Base-by-base conservation (phyloP, 2,329 filamentous ascomycete genomes). In the Thelonectria blattea region DNA sequence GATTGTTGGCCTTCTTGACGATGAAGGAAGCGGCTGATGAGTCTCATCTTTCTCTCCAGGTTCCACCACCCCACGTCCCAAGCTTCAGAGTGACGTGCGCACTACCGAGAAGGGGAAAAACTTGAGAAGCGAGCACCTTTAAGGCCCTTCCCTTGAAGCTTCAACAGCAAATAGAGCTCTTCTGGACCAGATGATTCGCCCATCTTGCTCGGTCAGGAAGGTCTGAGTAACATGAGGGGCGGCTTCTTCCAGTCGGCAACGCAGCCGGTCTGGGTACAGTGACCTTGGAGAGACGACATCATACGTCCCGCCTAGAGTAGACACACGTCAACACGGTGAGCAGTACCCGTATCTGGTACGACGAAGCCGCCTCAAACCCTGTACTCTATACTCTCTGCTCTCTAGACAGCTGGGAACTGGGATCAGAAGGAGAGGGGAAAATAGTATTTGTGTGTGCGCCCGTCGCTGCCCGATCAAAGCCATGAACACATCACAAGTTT, bases 391-490 rank as follows among this genome's bases (percentile, higher is more conserved):
- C 47, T 15, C 53, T 22, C n/a, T 32, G 45, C 22, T 27, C n/a
- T 43, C 9, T 18, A 22, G n/a, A 56, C 34, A 27, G 41, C 49
- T 42, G 24, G 58, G 22, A 56, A 48, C 52, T 41, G 39, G 53
- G 39, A 56, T 47, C 17, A 30, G 17, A 1, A 20, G 3, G 8
- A 22, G 20, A 45, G 20, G 20, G 11, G 14, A 22, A 22, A 3
- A 22, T 18, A 5, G n/a, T 18, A 11, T 20, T 27, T 48, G 24
- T 17, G 37, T 48, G 61, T 41, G 52, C 49, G 41, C 22, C 46
- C 53, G 57, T 70, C 60, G 68, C 63, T 69, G 61, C 68, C 66
- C 66, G 64, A 68, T 45, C 54, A 56, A 46, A 46, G 60, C 56
- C 58, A 30, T 42, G 34, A 56, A 41, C 39, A 58, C 58, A 67